phyloP scores from a whole-genome alignment of 1,284 basidiomycete genomes.

The Ceratobasidium sp. region DNA sequence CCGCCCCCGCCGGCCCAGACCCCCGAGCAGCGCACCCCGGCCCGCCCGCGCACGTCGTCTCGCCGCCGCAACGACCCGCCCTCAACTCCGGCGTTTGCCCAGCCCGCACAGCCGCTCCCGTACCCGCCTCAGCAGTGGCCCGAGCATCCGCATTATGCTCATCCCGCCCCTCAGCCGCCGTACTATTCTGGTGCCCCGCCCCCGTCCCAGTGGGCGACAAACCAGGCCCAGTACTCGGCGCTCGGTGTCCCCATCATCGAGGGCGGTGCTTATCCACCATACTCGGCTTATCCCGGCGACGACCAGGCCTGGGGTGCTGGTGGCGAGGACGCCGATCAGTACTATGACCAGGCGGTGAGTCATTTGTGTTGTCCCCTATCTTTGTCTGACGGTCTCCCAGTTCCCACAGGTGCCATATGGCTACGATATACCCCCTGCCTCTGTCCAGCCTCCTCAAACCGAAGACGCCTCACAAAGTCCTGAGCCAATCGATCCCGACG shows the following conservation, averaged over 20 bases:
- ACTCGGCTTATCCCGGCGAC: conserved; percentile 32
- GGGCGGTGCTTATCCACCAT: conserved; percentile 13
- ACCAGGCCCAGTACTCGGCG: conserved; percentile 25
- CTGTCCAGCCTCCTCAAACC: conserved; percentile 11
- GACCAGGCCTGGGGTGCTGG: conserved; percentile 29
- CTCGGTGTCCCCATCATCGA: conserved; percentile 30
- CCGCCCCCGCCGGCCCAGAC: conserved; percentile 44
- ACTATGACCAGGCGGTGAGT: conserved; percentile 18
- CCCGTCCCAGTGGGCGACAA: conserved; percentile 23
- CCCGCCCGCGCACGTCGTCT: conserved; percentile 51
- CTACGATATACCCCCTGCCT: not conserved
- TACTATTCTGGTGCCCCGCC: conserved; percentile 33
- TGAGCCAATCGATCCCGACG: conserved; percentile 24
- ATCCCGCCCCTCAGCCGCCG: conserved; percentile 21
- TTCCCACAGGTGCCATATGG: conserved; percentile 25
- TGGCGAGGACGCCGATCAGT: conserved; percentile 18
- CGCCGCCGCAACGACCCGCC: conserved; percentile 19
- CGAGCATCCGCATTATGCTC: conserved; percentile 21
- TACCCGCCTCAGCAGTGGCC: conserved; percentile 58
- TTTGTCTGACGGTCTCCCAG: not conserved
- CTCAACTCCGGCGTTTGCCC: conserved; percentile 23
- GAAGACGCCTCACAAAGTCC: conserved; percentile 27
- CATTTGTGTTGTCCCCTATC: not conserved
- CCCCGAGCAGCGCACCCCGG: conserved; percentile 50
- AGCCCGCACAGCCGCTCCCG: conserved; percentile 54